Conservation (phyloP, 2,329 filamentous ascomycete genomes). For the Exophiala oligosperma region DNA sequence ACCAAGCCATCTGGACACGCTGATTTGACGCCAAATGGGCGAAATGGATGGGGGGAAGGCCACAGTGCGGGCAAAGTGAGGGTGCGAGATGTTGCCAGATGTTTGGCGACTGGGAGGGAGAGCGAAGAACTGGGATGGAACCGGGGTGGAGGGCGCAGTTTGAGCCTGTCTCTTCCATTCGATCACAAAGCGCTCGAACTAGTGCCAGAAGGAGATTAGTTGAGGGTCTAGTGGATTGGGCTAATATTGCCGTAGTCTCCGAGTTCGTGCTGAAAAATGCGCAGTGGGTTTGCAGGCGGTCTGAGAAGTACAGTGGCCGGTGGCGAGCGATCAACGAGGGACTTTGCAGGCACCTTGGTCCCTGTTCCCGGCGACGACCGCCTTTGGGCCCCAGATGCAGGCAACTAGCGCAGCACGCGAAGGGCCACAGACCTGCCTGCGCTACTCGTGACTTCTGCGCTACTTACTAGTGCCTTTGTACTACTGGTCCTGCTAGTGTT, state of each 20-base stretch:
- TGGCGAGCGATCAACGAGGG: background rate
- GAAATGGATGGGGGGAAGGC: background rate
- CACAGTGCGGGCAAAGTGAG: background rate
- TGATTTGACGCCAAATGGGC: background rate
- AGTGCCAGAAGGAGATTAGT: constrained; percentile 15
- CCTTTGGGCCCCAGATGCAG: background rate
- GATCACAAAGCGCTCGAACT: constrained; percentile 21
- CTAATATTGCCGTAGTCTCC: background rate
- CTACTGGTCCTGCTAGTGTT: background rate
- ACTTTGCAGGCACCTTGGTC: background rate
- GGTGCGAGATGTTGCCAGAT: background rate
- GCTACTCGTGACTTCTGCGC: background rate
- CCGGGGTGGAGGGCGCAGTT: background rate
- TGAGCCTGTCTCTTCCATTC: constrained; percentile 8
- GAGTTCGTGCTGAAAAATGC: constrained; percentile 6
- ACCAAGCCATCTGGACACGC: background rate
- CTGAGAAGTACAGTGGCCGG: background rate
- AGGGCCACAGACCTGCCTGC: no score
- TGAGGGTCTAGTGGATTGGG: background rate
- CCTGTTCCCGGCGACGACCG: constrained; percentile 12
- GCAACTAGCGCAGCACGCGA: background rate
- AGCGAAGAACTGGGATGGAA: no score
- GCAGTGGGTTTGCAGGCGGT: background rate
- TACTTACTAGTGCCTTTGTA: background rate
- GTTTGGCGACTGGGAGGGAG: background rate